Evolutionary conservation across 129 eudicot species (phyloP).

Genomic region (Flaveria trinervia): DNA sequence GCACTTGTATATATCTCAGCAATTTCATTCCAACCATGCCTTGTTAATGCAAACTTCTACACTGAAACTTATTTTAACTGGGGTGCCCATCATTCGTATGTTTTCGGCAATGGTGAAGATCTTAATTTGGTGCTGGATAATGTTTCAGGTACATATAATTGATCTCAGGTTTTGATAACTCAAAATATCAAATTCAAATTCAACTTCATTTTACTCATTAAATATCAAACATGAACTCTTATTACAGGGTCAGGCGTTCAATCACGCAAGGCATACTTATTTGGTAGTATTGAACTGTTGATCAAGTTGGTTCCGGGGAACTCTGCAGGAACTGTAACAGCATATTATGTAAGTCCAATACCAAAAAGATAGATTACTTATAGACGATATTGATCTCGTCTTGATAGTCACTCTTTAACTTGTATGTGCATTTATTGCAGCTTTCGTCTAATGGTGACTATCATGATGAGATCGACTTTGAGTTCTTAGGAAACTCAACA

Average conservation of each 20-base stretch:
- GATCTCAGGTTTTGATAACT: too few species aligned
- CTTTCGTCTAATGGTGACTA: constrained; percentile 56
- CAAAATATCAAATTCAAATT: too few species aligned
- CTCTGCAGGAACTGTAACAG: constrained; percentile 79
- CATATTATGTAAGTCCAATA: constrained; percentile 55
- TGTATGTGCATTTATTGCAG: constrained; percentile 35
- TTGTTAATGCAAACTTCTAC: constrained; percentile 38
- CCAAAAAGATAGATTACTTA: too few species aligned
- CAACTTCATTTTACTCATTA: too few species aligned
- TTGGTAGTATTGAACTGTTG: constrained; percentile 59
- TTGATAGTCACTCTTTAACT: background rate
- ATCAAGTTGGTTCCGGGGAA: constrained; percentile 63
- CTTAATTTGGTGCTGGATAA: constrained; percentile 50
- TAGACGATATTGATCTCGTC: too few species aligned
- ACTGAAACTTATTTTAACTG: constrained; percentile 44
- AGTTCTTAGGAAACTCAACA: constrained; percentile 70
- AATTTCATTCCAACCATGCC: constrained; percentile 33
- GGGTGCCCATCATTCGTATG: constrained; percentile 45
- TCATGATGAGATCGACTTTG: constrained; percentile 85
- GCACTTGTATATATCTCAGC: constrained; percentile 33
- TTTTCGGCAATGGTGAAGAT: constrained; percentile 40
- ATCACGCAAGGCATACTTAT: constrained; percentile 48
- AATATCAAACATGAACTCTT: too few species aligned
- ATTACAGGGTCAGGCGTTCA: constrained; percentile 59
- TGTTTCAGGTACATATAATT: constrained; percentile 40